A percentile compares a stretch with the other conserved stretches of the same genome.
These are phyloP conservation scores for Teunomyces kruisii DNA, from an alignment of 805 yeast species.

Conservation along the genomic window DNA sequence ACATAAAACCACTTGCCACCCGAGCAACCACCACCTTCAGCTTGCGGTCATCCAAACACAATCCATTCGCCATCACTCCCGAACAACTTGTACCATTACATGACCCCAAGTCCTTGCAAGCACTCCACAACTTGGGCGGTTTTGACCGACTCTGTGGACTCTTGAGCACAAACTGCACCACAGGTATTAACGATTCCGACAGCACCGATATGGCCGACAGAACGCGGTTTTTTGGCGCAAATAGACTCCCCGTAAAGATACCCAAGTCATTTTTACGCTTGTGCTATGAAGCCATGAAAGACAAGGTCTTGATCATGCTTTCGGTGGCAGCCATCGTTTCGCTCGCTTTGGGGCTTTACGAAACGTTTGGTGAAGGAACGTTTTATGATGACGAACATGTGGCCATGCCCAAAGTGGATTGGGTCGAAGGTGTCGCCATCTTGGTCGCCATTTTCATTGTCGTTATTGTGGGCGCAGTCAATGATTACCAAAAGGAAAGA, in stretches of 20 bases:
- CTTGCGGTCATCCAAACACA: neutral
- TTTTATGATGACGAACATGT: slow-evolving; percentile 78
- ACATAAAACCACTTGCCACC: neutral
- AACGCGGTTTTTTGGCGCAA: slow-evolving; percentile 58
- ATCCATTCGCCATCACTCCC: slow-evolving; percentile 11
- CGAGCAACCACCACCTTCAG: neutral
- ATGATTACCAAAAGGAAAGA: slow-evolving; percentile 93
- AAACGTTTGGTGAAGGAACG: slow-evolving; percentile 82
- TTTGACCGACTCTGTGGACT: slow-evolving; percentile 29
- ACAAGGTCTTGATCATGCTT: slow-evolving; percentile 82
- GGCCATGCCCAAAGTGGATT: slow-evolving; percentile 79
- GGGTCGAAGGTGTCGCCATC: slow-evolving; percentile 99
- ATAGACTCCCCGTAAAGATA: slow-evolving; percentile 68
- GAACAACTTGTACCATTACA: slow-evolving; percentile 48
- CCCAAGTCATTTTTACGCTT: slow-evolving; percentile 66
- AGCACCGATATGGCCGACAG: slow-evolving; percentile 38
- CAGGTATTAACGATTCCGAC: slow-evolving; percentile 43
- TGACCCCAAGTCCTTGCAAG: slow-evolving; percentile 59
- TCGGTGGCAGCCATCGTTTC: slow-evolving; percentile 87
- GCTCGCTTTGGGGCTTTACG: slow-evolving; percentile 86
- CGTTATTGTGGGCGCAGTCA: slow-evolving; percentile 90
- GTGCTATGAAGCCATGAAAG: slow-evolving; percentile 84
- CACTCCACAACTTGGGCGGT: slow-evolving; percentile 48
- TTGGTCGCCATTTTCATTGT: slow-evolving; percentile 88
- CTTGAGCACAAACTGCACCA: slow-evolving; percentile 35